Evolutionary conservation across 495 filamentous ascomycete species (phyloP).

Genomic region (Echria macrotheca): DNA sequence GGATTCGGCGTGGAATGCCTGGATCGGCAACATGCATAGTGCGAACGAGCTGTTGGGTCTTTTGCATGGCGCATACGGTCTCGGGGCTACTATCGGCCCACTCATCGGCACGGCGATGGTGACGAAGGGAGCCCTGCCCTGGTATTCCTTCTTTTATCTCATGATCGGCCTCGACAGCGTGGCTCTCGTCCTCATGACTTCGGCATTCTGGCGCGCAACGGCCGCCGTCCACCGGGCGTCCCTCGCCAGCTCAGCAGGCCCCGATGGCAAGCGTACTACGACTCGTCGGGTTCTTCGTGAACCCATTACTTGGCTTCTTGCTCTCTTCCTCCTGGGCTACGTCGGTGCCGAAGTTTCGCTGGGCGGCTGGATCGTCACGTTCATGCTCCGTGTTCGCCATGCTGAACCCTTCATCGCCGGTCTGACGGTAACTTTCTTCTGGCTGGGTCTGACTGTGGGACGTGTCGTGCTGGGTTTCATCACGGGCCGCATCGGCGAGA

Average conservation of each 20-base stretch:
- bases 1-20: slow-evolving; percentile 75
- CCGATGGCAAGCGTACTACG: slow-evolving; percentile 27
- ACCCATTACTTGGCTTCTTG: slow-evolving; percentile 66
- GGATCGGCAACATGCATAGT: slow-evolving; percentile 68
- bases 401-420: slow-evolving; percentile 69
- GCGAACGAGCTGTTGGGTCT: slow-evolving; percentile 66
- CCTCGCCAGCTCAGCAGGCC: slow-evolving; percentile 20
- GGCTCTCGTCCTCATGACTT: slow-evolving; percentile 43
- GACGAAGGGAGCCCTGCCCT: slow-evolving; percentile 48
- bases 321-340: slow-evolving; percentile 72
- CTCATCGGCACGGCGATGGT: slow-evolving; percentile 72
- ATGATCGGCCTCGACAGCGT: slow-evolving; percentile 57
- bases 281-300: slow-evolving; percentile 27
- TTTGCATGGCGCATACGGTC: slow-evolving; percentile 69
- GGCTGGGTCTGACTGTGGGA: slow-evolving; percentile 74
- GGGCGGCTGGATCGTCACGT: slow-evolving; percentile 85
- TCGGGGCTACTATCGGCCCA: slow-evolving; percentile 70
- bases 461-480: slow-evolving; percentile 65
- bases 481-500: slow-evolving; percentile 68
- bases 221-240: slow-evolving; percentile 53
- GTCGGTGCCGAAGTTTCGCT: slow-evolving; percentile 82
- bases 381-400: slow-evolving; percentile 70
- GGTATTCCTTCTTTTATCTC: slow-evolving; percentile 64
- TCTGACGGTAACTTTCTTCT: slow-evolving; percentile 84
- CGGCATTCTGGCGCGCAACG: slow-evolving; percentile 65